These are phyloP conservation scores for Sarocladium oryzae DNA, from an alignment of 2,329 filamentous ascomycete genomes.

Conservation along the genomic window DNA sequence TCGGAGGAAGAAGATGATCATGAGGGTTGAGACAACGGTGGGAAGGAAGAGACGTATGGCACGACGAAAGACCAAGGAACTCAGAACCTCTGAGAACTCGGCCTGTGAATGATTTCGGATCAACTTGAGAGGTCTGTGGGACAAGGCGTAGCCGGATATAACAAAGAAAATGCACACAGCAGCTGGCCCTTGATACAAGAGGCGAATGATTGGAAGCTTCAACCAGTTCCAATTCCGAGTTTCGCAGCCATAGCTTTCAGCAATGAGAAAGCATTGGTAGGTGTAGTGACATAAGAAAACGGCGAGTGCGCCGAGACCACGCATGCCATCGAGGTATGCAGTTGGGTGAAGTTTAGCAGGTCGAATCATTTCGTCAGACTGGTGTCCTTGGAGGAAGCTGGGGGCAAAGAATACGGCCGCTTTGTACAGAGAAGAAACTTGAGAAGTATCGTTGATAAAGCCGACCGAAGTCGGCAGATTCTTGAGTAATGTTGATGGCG, in stretches of 20 bases:
- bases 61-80: conserved; percentile 46
- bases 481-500: conserved; percentile 22
- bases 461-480: neutral
- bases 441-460: conserved; percentile 24
- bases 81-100: conserved; percentile 38
- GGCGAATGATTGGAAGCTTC: conserved; percentile 46
- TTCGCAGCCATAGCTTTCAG: conserved; percentile 41
- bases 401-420: conserved; percentile 41
- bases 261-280: conserved; percentile 46
- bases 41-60: conserved; percentile 46
- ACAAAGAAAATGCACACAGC: conserved; percentile 58
- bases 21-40: conserved; percentile 41
- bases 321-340: conserved; percentile 52
- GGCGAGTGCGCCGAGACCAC: conserved; percentile 47
- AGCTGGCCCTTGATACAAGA: conserved; percentile 48
- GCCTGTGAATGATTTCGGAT: conserved; percentile 29
- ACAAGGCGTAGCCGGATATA: conserved; percentile 55
- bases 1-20: conserved; percentile 37
- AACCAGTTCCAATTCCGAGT: conserved; percentile 38
- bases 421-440: conserved; percentile 31
- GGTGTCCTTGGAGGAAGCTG: conserved; percentile 42
- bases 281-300: conserved; percentile 52
- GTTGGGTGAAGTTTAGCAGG: conserved; percentile 41
- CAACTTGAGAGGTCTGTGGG: conserved; percentile 44
- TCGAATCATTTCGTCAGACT: conserved; percentile 34